A percentile compares a stretch with the other conserved stretches of the same genome.
Evolutionary conservation across 2,329 filamentous ascomycete genomes (phyloP).

Genomic region (Gnomoniopsis sp.): DNA sequence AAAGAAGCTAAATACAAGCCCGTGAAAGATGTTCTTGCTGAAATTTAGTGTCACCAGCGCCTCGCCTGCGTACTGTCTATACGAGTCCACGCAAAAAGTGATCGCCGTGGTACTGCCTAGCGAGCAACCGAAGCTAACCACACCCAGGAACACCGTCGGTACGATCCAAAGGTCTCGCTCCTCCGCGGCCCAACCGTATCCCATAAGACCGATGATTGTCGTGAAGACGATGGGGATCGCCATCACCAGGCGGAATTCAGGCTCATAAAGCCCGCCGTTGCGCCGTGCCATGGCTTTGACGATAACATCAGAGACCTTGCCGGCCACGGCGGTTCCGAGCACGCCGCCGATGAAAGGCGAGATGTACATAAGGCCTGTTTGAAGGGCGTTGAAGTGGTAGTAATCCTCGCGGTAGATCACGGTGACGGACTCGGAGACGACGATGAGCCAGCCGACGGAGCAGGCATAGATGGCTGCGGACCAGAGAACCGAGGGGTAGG

Average conservation of each 20-base stretch:
- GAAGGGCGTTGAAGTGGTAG: slow-evolving; percentile 79
- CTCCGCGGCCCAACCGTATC: slow-evolving; percentile 89
- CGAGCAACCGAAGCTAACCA: slow-evolving; percentile 89
- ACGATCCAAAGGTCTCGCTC: slow-evolving; percentile 80
- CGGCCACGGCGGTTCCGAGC: slow-evolving; percentile 87
- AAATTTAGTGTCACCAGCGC: slow-evolving; percentile 93
- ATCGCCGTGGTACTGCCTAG: slow-evolving; percentile 88
- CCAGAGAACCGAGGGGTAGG: slow-evolving; percentile 89
- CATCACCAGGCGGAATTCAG: slow-evolving; percentile 91
- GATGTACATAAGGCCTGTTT: slow-evolving; percentile 83
- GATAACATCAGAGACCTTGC: slow-evolving; percentile 80
- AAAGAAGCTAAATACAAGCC: slow-evolving; percentile 84
- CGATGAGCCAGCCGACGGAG: slow-evolving; percentile 92
- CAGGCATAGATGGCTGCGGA: slow-evolving; percentile 80
- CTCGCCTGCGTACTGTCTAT: slow-evolving; percentile 89
- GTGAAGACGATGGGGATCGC: slow-evolving; percentile 72
- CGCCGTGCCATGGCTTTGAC: slow-evolving; percentile 76
- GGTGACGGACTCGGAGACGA: slow-evolving; percentile 83
- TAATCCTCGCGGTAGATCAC: slow-evolving; percentile 69
- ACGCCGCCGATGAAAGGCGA: slow-evolving; percentile 87
- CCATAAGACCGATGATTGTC: slow-evolving; percentile 85
- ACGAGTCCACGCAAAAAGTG: slow-evolving; percentile 91
- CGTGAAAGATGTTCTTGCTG: slow-evolving; percentile 90
- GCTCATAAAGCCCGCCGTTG: slow-evolving; percentile 93
- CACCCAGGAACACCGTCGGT: slow-evolving; percentile 87